These are phyloP conservation scores for Symbiodinium natans DNA, from an alignment of 73 alveolate species.

Conservation along the genomic window DNA sequence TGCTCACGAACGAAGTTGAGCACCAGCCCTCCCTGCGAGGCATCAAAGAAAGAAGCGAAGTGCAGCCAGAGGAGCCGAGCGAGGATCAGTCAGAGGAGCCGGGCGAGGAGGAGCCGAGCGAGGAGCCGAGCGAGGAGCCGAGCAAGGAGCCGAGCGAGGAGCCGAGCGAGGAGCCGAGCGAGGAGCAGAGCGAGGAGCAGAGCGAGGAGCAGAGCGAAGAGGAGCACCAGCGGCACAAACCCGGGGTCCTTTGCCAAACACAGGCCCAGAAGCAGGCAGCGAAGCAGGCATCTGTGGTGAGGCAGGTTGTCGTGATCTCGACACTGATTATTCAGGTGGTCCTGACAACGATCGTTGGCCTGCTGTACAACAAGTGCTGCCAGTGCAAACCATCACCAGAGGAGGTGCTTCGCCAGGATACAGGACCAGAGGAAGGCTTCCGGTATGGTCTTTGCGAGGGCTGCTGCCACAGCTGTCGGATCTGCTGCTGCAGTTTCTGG, in stretches of 20 bases:
- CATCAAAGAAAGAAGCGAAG: not conserved
- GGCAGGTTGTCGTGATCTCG: too few relatives aligned
- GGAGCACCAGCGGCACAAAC: too few relatives aligned
- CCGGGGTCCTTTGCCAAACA: too few relatives aligned
- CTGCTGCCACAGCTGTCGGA: constrained; percentile 18
- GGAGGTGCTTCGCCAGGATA: not conserved
- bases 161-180: too few relatives aligned
- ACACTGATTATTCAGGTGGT: not conserved
- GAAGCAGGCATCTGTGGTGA: too few relatives aligned
- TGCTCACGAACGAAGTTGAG: not conserved
- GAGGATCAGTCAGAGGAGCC: too few relatives aligned
- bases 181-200: too few relatives aligned
- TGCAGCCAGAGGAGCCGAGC: not conserved
- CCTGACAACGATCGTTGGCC: not conserved
- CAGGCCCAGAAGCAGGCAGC: too few relatives aligned
- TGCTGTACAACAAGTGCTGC: not conserved
- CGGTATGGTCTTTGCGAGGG: constrained; percentile 23
- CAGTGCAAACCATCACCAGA: not conserved
- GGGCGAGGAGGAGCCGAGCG: too few relatives aligned
- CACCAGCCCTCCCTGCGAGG: not conserved
- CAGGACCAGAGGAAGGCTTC: not conserved
- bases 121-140: too few relatives aligned
- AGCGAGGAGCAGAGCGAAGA: too few relatives aligned
- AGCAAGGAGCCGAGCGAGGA: too few relatives aligned
- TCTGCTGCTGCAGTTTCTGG: constrained; percentile 24